Evolutionary conservation across 2,329 filamentous ascomycete genomes (phyloP), one percentile per base, ranked within the genome.

Genomic region (Coleophoma cylindrospora): DNA sequence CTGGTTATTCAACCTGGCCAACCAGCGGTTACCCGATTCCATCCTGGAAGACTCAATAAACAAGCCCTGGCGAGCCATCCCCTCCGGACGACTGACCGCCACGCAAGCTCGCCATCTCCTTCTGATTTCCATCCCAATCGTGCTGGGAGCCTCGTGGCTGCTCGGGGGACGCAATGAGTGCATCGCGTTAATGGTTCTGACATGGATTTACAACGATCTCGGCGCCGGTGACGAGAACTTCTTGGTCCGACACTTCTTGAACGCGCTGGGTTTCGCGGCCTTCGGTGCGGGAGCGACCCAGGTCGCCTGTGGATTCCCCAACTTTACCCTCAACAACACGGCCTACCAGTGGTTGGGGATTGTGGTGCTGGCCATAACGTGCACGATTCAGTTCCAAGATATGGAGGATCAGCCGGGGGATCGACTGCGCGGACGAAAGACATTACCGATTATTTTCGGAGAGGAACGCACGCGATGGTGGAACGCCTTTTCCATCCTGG

Each of bases 41-140:
- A 51, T 67, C 11, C 7, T 55, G 3, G 65, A 67, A 52, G 65
- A 68, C 45, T 13, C 43, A 4, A 22, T 66, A 32, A 68, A 68
- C 48, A 68, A 67, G 45, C 60, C 64, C 3, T 68, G 63, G 63
- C 59, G 66, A 0, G 62, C 66, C 0, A 58, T 67, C n/a, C 62
- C 65, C 4, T 57, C 62, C 5, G 60, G 61, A 3, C 57, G 59
- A 1, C 55, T 70, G 11, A 64, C 59, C 37, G 15, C 62, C 7
- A 55, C 60, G 4, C 17, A 61, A 33, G 51, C 64, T 1, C 51
- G 55, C 14, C 49, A 32, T 10, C 37, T 48, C 14, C 45, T 48
- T 14, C 27, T 41, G 21, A 15, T 41, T 5, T 41, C 27, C 5
- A 41, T 48, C 17, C 45, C 45, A 21, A 33, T 34, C 8, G 41